phyloP scores from a whole-genome alignment of 2,329 filamentous ascomycete species.

The Dactylellina cionopaga region DNA sequence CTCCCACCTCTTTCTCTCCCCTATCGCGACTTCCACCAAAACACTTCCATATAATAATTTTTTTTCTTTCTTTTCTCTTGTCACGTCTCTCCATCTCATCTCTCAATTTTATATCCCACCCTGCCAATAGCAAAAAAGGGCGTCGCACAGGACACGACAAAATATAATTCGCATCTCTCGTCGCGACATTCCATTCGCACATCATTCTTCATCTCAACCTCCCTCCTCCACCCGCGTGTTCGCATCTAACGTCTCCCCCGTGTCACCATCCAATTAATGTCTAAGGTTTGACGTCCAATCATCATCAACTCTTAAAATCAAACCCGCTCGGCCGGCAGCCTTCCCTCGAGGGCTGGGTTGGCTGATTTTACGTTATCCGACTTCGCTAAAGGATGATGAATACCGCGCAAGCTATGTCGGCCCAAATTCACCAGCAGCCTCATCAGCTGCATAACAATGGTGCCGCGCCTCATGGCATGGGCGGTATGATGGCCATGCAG shows the following conservation, averaged over 20 bases:
- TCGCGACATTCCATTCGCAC: too few relatives aligned
- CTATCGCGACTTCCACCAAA: background rate
- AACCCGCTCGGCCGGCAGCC: background rate
- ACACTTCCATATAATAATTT: background rate
- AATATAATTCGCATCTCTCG: background rate
- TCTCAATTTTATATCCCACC: slow-evolving; percentile 4
- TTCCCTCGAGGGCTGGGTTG: slow-evolving; percentile 3
- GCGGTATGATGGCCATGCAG: slow-evolving; percentile 26
- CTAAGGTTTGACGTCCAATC: background rate
- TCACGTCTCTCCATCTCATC: background rate
- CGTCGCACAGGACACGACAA: background rate
- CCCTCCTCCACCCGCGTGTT: background rate
- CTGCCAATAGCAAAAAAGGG: slow-evolving; percentile 2
- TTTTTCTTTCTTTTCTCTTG: background rate
- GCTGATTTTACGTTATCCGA: slow-evolving; percentile 2
- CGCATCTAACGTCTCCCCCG: background rate
- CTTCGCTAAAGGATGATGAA: slow-evolving; percentile 40
- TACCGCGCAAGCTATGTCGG: slow-evolving; percentile 42
- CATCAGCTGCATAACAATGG: slow-evolving; percentile 39
- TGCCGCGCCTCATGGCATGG: slow-evolving; percentile 24
- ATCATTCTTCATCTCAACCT: too few relatives aligned
- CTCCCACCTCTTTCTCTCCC: slow-evolving; percentile 13
- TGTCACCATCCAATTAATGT: background rate
- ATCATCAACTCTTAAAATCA: background rate
- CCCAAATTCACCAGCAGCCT: slow-evolving; percentile 48